Conservation (phyloP, 2,329 filamentous ascomycete species). For the Allantophomopsis cytisporea region DNA sequence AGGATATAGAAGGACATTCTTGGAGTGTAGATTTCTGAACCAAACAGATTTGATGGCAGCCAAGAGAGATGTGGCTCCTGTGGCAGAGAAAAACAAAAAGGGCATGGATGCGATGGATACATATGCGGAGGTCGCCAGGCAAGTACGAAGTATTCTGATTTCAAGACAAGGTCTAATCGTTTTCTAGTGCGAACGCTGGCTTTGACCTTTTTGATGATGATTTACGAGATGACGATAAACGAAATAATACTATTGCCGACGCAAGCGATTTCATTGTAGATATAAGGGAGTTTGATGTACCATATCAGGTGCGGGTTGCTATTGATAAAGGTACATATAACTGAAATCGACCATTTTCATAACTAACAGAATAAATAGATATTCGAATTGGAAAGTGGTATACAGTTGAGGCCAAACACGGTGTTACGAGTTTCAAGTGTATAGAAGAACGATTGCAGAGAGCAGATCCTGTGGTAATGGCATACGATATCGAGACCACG, state of each 20-base stretch:
- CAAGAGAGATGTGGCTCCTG: slow-evolving; percentile 69
- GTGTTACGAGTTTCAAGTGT: slow-evolving; percentile 67
- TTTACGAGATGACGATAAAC: slow-evolving; percentile 68
- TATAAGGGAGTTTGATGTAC: slow-evolving; percentile 98
- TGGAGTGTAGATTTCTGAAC: slow-evolving; percentile 79
- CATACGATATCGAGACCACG: slow-evolving; percentile 97
- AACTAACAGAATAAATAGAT: slow-evolving; percentile 36
- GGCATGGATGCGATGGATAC: slow-evolving; percentile 95
- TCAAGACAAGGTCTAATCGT: too few species aligned
- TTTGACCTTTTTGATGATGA: slow-evolving; percentile 92
- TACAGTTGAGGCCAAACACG: slow-evolving; percentile 86
- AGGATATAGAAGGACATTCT: slow-evolving; percentile 77
- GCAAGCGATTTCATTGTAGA: slow-evolving; percentile 97
- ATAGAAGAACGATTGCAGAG: slow-evolving; percentile 80
- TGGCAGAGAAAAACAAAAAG: slow-evolving; percentile 94
- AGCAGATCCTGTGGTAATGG: slow-evolving; percentile 94
- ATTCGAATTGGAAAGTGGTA: slow-evolving; percentile 97
- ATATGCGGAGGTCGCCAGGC: slow-evolving; percentile 92
- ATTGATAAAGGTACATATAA: slow-evolving; percentile 64
- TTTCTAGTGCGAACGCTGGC: slow-evolving; percentile 53
- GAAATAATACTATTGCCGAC: slow-evolving; percentile 64
- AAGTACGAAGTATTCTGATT: slow-evolving; percentile 21
- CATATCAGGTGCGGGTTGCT: slow-evolving; percentile 96
- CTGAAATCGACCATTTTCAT: neutral
- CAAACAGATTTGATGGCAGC: slow-evolving; percentile 78